phyloP scores from a whole-genome alignment of 2,329 filamentous ascomycete species.

The Alternaria brassicae region DNA sequence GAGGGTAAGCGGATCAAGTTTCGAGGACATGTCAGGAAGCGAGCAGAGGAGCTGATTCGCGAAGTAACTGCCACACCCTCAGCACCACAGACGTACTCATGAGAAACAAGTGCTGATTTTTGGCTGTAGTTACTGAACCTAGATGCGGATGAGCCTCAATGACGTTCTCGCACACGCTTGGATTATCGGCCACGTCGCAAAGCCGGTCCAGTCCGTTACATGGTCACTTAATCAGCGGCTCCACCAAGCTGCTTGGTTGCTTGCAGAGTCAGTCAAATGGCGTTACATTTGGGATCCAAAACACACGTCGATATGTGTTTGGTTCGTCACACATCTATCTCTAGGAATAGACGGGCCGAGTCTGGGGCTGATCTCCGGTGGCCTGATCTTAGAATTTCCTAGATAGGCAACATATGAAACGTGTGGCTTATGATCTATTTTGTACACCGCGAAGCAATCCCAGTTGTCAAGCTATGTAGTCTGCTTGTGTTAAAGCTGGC shows the following conservation, averaged over 20 bases:
- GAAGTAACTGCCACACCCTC: slow-evolving; percentile 24
- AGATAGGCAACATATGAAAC: neutral
- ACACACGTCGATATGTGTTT: neutral
- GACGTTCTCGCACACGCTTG: slow-evolving; percentile 86
- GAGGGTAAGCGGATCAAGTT: slow-evolving; percentile 84
- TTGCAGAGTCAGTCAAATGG: neutral
- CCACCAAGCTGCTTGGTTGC: neutral
- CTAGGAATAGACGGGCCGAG: neutral
- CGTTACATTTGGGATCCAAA: neutral
- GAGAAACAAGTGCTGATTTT: neutral
- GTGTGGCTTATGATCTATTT: neutral
- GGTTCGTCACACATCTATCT: neutral
- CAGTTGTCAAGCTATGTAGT: neutral
- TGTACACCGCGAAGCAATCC: neutral
- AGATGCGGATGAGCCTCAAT: slow-evolving; percentile 87
- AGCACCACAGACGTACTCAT: neutral
- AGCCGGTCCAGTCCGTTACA: slow-evolving; percentile 1
- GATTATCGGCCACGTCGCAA: slow-evolving; percentile 74
- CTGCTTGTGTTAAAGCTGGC: neutral
- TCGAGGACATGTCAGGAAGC: slow-evolving; percentile 82
- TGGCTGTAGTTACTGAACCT: slow-evolving; percentile 28
- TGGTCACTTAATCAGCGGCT: slow-evolving; percentile 6
- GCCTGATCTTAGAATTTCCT: neutral
- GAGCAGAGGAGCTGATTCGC: slow-evolving; percentile 80
- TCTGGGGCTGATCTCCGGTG: neutral